Evolutionary conservation across 2,329 filamentous ascomycete species (phyloP).

Genomic region (Leptographium radiaticola): DNA sequence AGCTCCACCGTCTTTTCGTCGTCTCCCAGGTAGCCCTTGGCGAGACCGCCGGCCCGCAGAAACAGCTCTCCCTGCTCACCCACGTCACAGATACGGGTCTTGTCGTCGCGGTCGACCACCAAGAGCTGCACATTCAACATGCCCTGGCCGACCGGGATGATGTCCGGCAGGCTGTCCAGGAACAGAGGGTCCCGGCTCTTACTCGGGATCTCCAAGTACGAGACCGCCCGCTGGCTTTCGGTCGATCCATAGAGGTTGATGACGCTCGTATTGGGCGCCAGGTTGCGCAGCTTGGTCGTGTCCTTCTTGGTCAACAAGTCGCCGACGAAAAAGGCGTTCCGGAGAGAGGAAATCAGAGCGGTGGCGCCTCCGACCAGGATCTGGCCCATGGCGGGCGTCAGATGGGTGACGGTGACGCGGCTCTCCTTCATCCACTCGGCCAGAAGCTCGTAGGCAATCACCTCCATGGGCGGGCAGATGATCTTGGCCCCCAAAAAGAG

Average conservation of each 20-base stretch:
- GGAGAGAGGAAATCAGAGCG: conserved; percentile 63
- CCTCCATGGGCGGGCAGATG: conserved; percentile 65
- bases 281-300: conserved; percentile 58
- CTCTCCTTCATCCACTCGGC: conserved; percentile 78
- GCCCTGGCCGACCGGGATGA: conserved; percentile 70
- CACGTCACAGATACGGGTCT: conserved; percentile 57
- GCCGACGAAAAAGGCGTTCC: conserved; percentile 79
- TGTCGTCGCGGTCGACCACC: conserved; percentile 59
- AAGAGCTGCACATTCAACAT: conserved; percentile 85
- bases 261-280: conserved; percentile 64
- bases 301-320: conserved; percentile 80
- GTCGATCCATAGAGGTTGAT: conserved; percentile 85
- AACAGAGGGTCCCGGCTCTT: conserved; percentile 42
- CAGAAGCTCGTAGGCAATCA: conserved; percentile 75
- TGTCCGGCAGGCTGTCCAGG: conserved; percentile 42
- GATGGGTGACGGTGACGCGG: conserved; percentile 65
- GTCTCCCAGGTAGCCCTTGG: conserved; percentile 46
- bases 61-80: conserved; percentile 80
- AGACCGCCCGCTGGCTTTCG: conserved; percentile 70
- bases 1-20: conserved; percentile 39
- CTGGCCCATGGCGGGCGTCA: conserved; percentile 94
- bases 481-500: conserved; percentile 74
- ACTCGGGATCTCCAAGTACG: conserved; percentile 67
- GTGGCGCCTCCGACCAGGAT: conserved; percentile 78
- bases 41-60: conserved; percentile 68